Conservation (phyloP, 148 eudicot species). For the Talinum fruticosum region DNA sequence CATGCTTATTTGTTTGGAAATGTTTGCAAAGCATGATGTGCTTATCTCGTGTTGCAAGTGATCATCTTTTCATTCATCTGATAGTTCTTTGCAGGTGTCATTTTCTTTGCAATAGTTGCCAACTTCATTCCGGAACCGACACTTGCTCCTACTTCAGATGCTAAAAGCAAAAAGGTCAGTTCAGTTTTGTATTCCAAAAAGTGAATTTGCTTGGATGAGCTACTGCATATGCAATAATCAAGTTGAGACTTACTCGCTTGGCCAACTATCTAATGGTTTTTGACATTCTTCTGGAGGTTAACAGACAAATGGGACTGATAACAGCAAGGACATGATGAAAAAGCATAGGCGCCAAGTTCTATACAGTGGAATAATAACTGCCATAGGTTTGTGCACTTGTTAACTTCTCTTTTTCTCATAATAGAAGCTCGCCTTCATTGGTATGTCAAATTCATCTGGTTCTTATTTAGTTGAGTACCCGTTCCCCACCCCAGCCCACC, state of each 20-base stretch:
- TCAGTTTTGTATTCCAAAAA: constrained; percentile 6
- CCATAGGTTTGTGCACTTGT: constrained; percentile 59
- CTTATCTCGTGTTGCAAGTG: background rate
- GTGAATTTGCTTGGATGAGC: constrained; percentile 3
- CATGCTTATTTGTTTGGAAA: background rate
- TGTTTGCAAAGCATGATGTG: background rate
- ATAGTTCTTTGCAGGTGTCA: constrained; percentile 97
- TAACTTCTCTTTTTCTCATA: constrained; percentile 6
- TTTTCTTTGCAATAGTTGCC: constrained; percentile 83
- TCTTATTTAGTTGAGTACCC: background rate
- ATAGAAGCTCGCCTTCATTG: background rate
- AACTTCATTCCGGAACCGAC: constrained; percentile 96
- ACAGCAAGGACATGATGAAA: constrained; percentile 78
- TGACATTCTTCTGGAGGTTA: constrained; percentile 35
- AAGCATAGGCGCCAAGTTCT: constrained; percentile 94
- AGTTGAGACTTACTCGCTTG: constrained; percentile 16
- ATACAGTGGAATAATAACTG: constrained; percentile 93
- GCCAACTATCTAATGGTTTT: constrained; percentile 20
- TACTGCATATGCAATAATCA: background rate
- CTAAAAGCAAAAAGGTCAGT: constrained; percentile 66
- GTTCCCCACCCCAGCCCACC: no score
- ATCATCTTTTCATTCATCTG: constrained; percentile 25
- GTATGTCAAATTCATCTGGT: background rate
- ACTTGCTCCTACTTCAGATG: constrained; percentile 59
- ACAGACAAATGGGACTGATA: constrained; percentile 50